phyloP scores from a whole-genome alignment of 2,329 filamentous ascomycete species.

The Drechslerella coelobrocha region DNA sequence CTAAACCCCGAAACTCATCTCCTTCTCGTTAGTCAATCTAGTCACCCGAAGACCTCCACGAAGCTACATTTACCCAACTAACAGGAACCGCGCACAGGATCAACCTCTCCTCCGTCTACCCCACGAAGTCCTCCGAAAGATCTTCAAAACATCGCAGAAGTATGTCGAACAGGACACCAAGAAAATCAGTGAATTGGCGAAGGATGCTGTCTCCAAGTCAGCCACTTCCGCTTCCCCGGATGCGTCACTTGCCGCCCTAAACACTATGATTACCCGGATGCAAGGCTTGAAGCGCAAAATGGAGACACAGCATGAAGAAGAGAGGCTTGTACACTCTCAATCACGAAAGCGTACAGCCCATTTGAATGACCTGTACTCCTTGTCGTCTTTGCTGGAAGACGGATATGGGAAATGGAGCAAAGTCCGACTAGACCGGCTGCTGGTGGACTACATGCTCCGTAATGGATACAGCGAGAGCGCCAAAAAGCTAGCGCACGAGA shows the following conservation, averaged over 20 bases:
- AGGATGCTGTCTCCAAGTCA: slow-evolving; percentile 67
- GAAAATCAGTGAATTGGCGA: slow-evolving; percentile 62
- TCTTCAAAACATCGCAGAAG: slow-evolving; percentile 85
- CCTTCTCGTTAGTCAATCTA: slow-evolving; percentile 31
- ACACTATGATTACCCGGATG: slow-evolving; percentile 84
- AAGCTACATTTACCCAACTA: slow-evolving; percentile 2
- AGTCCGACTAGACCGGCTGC: slow-evolving; percentile 77
- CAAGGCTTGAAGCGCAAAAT: slow-evolving; percentile 89
- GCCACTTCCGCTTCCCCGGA: slow-evolving; percentile 69
- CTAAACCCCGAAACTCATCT: slow-evolving; percentile 37
- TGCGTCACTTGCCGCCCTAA: slow-evolving; percentile 79
- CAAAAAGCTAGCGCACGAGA: slow-evolving; percentile 73
- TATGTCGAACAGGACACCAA: slow-evolving; percentile 73
- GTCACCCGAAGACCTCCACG: slow-evolving; percentile 1
- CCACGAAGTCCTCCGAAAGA: slow-evolving; percentile 89
- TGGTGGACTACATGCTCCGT: slow-evolving; percentile 91
- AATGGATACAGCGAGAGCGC: slow-evolving; percentile 83
- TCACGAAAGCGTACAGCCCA: slow-evolving; percentile 79
- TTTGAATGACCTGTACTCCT: slow-evolving; percentile 78
- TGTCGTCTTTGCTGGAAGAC: slow-evolving; percentile 84
- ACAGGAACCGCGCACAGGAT: slow-evolving; percentile 61
- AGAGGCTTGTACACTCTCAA: slow-evolving; percentile 76
- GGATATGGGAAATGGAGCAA: slow-evolving; percentile 92
- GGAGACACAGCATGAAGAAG: slow-evolving; percentile 76
- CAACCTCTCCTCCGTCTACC: slow-evolving; percentile 93